Evolutionary conservation across 2,329 filamentous ascomycete species (phyloP).

Genomic region (Pleurostoma richardsiae): DNA sequence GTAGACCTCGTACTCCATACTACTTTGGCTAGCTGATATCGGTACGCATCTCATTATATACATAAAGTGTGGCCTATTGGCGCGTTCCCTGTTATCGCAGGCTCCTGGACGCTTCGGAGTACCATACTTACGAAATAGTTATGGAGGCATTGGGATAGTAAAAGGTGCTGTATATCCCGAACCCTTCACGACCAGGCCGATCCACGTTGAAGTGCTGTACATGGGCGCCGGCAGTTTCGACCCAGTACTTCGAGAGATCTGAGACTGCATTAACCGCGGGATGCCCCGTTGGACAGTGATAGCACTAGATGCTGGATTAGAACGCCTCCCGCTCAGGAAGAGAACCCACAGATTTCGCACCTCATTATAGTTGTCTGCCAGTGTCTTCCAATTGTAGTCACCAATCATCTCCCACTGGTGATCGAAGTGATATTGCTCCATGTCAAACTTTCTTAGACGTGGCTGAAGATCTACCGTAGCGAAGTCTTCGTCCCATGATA

Average conservation of each 20-base stretch:
- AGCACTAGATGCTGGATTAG: conserved; percentile 31
- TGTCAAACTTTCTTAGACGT: conserved; percentile 39
- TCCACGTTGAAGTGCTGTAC: conserved; percentile 46
- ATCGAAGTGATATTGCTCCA: conserved; percentile 50
- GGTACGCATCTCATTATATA: conserved; percentile 61
- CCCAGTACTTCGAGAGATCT: conserved; percentile 50
- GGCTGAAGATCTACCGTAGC: conserved; percentile 37
- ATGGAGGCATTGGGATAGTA: conserved; percentile 47
- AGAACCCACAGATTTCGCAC: no score
- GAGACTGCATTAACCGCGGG: conserved; percentile 53
- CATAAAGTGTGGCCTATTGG: conserved; percentile 51
- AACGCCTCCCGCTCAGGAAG: no score
- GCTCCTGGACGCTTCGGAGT: background rate
- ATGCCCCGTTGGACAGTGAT: conserved; percentile 56
- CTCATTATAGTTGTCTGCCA: conserved; percentile 62
- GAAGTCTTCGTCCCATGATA: conserved; percentile 49
- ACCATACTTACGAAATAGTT: conserved; percentile 40
- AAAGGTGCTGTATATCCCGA: conserved; percentile 40
- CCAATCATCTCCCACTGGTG: conserved; percentile 53
- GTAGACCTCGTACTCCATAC: conserved; percentile 60
- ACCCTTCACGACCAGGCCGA: conserved; percentile 42
- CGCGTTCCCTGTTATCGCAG: conserved; percentile 3
- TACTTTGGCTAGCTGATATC: conserved; percentile 38
- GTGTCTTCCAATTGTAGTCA: conserved; percentile 55
- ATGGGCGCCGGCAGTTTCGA: conserved; percentile 40